Base-by-base conservation (phyloP, 2,329 filamentous ascomycete genomes). In the Xylariales sp. region DNA sequence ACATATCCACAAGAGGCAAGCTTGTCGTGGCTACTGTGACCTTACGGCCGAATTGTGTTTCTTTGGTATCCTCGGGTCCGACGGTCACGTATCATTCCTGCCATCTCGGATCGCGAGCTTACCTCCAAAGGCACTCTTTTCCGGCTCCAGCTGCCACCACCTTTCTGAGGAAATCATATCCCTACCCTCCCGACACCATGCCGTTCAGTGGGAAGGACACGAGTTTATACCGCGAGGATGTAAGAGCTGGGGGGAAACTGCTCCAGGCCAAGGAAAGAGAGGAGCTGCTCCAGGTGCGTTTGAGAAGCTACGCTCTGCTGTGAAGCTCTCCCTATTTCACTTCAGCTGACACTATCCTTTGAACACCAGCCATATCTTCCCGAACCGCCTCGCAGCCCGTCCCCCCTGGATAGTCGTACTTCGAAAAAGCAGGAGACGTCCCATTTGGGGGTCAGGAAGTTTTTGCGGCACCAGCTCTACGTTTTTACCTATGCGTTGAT, bases 401-500 rank as follows among this genome's bases (percentile, higher is more conserved):
- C 18, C 4, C 7, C 14, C 11, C 7, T 18, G n/a, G 11, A 23
- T 16, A 21, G 16, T 10, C 28, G 53, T 41, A 53, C 50, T 51
- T 54, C 49, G 41, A 52, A 47, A 37, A 51, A 52, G 27, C 47
- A 53, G 35, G 48, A 55, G 12, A 58, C 61, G 23, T 68, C 68
- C 15, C 66, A 67, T 32, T 62, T 81, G 14, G 78, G 79, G 16
- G 56, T 85, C 42, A 75, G 79, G 43, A 73, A 72, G 39, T 79
- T 86, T 53, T 51, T 88, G 29, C 70, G 67, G 43, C 68, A 66
- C 37, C 76, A 83, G 54, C 60, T 90, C 29, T 75, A 88, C 61
- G 59, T 81, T 38, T 59, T 88, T 28, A 59, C 88, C 42, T 89
- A 84, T 61, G 72, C 76, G 43, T 53, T 86, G 40, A 70, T 91